Conservation (phyloP, 768 basidiomycete species). For the Mycena belliarum region DNA sequence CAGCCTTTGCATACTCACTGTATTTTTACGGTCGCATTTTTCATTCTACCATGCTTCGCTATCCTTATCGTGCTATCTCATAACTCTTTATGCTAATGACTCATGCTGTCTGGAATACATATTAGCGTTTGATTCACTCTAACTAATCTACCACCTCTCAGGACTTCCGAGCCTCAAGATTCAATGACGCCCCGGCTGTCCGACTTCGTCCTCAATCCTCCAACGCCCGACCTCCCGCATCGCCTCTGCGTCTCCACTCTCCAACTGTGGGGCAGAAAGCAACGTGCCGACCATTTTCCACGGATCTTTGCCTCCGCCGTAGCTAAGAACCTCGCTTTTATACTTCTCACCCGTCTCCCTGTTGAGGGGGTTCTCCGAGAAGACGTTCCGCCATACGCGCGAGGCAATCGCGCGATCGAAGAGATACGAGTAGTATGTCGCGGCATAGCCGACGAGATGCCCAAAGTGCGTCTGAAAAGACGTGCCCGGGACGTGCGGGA, state of each 20-base stretch:
- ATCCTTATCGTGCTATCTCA: constrained; percentile 17
- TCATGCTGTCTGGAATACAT: constrained; percentile 13
- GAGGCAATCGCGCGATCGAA: constrained; percentile 96
- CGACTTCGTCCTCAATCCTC: constrained; percentile 78
- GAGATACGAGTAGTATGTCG: constrained; percentile 96
- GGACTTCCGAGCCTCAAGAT: neutral
- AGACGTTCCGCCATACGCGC: constrained; percentile 82
- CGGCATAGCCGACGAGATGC: constrained; percentile 94
- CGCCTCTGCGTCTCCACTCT: constrained; percentile 70
- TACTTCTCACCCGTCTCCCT: constrained; percentile 80
- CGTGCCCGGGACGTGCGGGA: constrained; percentile 82
- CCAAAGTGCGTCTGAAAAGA: constrained; percentile 96
- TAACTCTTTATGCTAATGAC: neutral
- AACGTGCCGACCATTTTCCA: constrained; percentile 88
- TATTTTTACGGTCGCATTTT: constrained; percentile 12
- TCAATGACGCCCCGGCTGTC: constrained; percentile 61
- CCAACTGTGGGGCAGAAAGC: constrained; percentile 64
- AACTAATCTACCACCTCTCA: constrained; percentile 3
- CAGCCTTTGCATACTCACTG: constrained; percentile 5
- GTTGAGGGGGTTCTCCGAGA: constrained; percentile 64
- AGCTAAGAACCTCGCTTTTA: constrained; percentile 71
- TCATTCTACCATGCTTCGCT: neutral
- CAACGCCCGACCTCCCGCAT: constrained; percentile 92
- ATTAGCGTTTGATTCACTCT: constrained; percentile 1
- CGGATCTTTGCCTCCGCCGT: constrained; percentile 89